phyloP scores from a whole-genome alignment of 163 green algal species.

The Chlamydomonas reinhardtii region DNA sequence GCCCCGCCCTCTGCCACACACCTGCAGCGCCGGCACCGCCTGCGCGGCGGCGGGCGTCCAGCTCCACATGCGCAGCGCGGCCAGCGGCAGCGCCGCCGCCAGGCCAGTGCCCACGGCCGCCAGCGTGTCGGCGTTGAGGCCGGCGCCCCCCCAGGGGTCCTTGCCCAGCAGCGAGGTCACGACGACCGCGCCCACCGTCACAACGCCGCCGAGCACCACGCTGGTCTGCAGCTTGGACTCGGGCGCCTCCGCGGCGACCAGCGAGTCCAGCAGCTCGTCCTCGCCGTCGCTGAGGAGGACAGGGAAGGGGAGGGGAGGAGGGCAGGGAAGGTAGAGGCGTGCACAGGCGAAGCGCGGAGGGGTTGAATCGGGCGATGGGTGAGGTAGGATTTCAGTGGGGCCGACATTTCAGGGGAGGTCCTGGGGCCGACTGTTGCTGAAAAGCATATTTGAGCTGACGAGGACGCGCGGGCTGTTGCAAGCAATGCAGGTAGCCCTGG shows the following conservation, averaged over 20 bases:
- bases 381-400: too few species aligned
- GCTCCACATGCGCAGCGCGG: conserved; percentile 51
- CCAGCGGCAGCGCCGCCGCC: conserved; percentile 61
- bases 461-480: too few species aligned
- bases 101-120: conserved; percentile 52
- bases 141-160: conserved; percentile 71
- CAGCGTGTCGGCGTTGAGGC: conserved; percentile 49
- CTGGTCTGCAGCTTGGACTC: conserved; percentile 63
- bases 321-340: not conserved
- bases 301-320: not conserved
- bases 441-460: too few species aligned
- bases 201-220: conserved; percentile 49
- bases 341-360: not conserved
- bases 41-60: conserved; percentile 60
- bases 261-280: conserved; percentile 70
- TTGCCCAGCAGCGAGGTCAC: conserved; percentile 62
- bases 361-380: too few species aligned
- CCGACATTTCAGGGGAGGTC: too few species aligned
- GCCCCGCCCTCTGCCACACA: not conserved
- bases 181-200: conserved; percentile 47
- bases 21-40: conserved; percentile 48
- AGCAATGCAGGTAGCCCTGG: too few species aligned
- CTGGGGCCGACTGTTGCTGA: too few species aligned
- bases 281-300: conserved; percentile 64
- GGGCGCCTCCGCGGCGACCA: conserved; percentile 66